Base-by-base conservation (phyloP, 2,329 filamentous ascomycete species). In the Cercospora janseana region DNA sequence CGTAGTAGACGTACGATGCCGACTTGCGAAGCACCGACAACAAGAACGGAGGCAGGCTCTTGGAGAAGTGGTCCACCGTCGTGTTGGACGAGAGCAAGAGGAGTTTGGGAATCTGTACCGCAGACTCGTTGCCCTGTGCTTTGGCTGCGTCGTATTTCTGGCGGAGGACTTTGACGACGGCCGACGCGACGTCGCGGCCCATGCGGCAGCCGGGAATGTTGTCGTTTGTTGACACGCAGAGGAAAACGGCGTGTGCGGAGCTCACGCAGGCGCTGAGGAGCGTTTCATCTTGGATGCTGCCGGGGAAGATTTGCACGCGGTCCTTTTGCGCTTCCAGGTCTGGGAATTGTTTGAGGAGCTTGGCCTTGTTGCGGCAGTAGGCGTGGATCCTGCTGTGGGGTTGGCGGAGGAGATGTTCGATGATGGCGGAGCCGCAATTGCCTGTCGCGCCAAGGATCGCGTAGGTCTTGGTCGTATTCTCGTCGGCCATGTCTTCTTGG, bases 121-220 rank as follows among this genome's bases (percentile, higher is more conserved):
- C 6, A n/a, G n/a, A n/a, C n/a, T n/a, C n/a, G 3, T 37, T 7
- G 1, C 34, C 34, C 4, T n/a, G 18, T 21, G 34, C 34, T 20
- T 20, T 37, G 10, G 16, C 2, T 20, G 20, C 34, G 23, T 23
- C 34, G n/a, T 20, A 20, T 12, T 37, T 16, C 2, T 20, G 34
- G 16, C 10, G 78, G 76, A 37, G 34, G 13, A 37, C 34, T 13
- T 6, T 20, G 4, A 37, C 34, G 13, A 37, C 10, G 6, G 34
- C 34, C 4, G 34, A n/a, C 12, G 34, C 34, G 5, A 37, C 34
- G 16, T 37, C 34, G 20, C 5, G 34, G 23, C 16, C 34, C 34
- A 37, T 37, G 3, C 34, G 34, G 9, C 34, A 37, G 2, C 34
- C 34, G 2, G 34, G 34, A 21, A 37, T 21, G 10, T 37, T 37